Evolutionary conservation across 345 rosid genomes (phyloP).

Genomic region (Eucalyptus pumila): DNA sequence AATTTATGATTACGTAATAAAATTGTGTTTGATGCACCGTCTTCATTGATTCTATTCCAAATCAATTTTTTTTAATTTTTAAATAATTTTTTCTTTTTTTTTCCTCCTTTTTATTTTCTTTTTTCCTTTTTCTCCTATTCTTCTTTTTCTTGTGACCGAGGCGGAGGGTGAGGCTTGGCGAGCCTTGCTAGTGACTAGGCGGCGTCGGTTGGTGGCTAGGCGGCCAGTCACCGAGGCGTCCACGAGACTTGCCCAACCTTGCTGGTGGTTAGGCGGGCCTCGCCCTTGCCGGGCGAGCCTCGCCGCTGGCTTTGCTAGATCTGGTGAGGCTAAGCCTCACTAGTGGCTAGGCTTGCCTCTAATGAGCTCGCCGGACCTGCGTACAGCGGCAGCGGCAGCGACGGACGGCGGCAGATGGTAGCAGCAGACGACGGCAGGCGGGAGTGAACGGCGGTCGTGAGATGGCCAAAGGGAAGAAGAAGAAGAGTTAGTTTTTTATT

Average conservation of each 20-base stretch:
- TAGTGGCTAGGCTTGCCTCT: rapidly evolving
- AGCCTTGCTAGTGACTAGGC: rapidly evolving
- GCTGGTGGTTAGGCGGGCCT: rapidly evolving
- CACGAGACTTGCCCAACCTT: too few species aligned
- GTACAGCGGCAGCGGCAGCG: rapidly evolving
- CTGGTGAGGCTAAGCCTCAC: rapidly evolving
- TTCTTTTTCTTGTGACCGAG: too few species aligned
- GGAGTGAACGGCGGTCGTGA: rapidly evolving
- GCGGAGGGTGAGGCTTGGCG: too few species aligned
- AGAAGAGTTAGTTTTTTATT: rapidly evolving
- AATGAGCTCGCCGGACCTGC: rapidly evolving
- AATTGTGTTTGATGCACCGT: rapidly evolving
- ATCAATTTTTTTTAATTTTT: too few species aligned
- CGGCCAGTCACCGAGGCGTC: too few species aligned
- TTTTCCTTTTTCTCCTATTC: rapidly evolving
- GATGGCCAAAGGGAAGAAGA: too few species aligned
- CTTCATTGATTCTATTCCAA: rapidly evolving
- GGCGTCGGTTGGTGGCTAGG: too few species aligned
- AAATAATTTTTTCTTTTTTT: too few species aligned
- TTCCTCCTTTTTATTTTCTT: too few species aligned
- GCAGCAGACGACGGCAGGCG: too few species aligned
- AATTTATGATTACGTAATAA: rapidly evolving
- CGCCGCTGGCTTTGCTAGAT: rapidly evolving
- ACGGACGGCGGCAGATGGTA: rapidly evolving
- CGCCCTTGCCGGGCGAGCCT: rapidly evolving